Evolutionary conservation across 768 basidiomycete genomes (phyloP).

Genomic region (Cystofilobasidium macerans): DNA sequence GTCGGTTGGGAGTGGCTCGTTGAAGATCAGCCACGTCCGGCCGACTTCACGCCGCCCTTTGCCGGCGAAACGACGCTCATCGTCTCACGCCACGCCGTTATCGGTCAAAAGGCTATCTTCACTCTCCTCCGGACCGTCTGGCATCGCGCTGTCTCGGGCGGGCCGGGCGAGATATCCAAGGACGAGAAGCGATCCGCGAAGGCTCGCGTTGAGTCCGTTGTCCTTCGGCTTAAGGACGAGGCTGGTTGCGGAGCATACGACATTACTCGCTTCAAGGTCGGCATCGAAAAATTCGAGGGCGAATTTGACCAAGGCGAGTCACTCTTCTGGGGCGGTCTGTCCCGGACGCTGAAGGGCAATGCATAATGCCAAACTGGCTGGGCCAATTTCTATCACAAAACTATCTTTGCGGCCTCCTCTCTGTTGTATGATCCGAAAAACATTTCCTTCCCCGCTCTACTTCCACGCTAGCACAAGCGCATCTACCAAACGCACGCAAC

Average conservation of each 20-base stretch:
- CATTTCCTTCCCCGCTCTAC: no score
- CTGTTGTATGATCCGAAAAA: no score
- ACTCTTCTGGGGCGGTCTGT: constrained; percentile 36
- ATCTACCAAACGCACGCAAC: no score
- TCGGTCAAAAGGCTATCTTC: constrained; percentile 35
- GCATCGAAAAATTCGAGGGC: constrained; percentile 32
- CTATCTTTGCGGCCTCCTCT: no score
- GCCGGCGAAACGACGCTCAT: constrained; percentile 29
- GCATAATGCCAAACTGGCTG: no score
- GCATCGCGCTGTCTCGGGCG: constrained; percentile 36
- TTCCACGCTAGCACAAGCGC: no score
- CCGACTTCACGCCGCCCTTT: not conserved
- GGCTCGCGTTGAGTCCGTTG: constrained; percentile 35
- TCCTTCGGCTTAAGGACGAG: constrained; percentile 33
- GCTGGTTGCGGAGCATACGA: constrained; percentile 35
- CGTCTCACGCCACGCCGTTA: constrained; percentile 33
- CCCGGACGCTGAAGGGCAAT: constrained; percentile 30
- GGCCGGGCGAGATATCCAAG: constrained; percentile 29
- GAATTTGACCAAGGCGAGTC: constrained; percentile 36
- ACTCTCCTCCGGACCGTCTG: constrained; percentile 35
- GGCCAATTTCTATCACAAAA: no score
- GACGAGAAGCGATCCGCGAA: constrained; percentile 35
- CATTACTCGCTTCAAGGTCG: constrained; percentile 32
- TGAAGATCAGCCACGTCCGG: constrained; percentile 30
- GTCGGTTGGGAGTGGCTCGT: constrained; percentile 38